Base-by-base conservation (phyloP, 179 eudicot genomes). In the Spinacia oleracea region DNA sequence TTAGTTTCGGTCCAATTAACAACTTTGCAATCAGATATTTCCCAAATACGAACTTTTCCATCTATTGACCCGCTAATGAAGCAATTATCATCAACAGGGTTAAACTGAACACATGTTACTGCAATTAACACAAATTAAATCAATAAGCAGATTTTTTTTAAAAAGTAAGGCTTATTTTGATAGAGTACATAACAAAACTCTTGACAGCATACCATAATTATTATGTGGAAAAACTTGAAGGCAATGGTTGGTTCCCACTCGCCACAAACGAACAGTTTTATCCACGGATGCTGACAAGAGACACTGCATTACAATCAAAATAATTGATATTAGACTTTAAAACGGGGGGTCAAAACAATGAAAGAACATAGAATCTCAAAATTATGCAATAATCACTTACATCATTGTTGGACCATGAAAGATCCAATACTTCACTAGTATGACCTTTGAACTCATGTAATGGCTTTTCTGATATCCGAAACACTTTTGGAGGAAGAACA, bases 51-150 rank as follows among this genome's bases (percentile, higher is more conserved):
- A 80, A 95, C 92, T 84, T 93, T 95, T 73, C 98, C 98, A 79
- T 95, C 98, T 68, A 95, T 90, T 71, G 97, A 95, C 63, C 98
- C 98, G 78, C 97, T 95, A 74, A 95, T 85, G 87, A 95, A 95
- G 87, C 85, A 81, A 74, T 93, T 89, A 65, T 89, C 94, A 81
- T 91, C 87, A 68, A 83, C 84, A 6, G 97, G 98, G 70, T 90
- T 88, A 81, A 95, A 95, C 83, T 95, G 93, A 81, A 89, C 84
- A 50, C 92, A 93, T 6, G 97, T 94, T 82, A 94, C 98, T 93
- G 92, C 89, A 89, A 89, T 59, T 48, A 71, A 51, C 29, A 53
- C 40, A 31, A 53, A 53, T 21, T 16, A 72, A 32, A 43, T 51
- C 20, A 32, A 31, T 72, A 50, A 51, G 75, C n/a, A 51, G 23